Evolutionary conservation across 2,329 filamentous ascomycete species (phyloP).

Genomic region (Ceratocystis cubensis): DNA sequence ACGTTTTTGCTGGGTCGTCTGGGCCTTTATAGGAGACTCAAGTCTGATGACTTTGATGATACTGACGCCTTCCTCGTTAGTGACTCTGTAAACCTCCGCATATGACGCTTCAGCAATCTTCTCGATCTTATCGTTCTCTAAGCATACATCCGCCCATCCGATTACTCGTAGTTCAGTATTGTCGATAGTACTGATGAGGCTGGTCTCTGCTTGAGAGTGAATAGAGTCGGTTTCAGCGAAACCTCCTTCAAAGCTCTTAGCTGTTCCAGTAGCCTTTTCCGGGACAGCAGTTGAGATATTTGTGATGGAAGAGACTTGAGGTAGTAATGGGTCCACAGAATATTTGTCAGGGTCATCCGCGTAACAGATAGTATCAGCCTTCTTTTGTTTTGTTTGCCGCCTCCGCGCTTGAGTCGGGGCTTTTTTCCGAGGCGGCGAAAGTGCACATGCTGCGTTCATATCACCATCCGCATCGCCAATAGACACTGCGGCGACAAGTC

Average conservation of each 20-base stretch:
- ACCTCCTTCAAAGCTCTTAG: not conserved
- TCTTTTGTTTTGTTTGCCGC: not conserved
- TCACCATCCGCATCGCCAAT: not conserved
- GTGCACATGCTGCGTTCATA: not conserved
- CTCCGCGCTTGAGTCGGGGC: not conserved
- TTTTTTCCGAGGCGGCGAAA: not conserved
- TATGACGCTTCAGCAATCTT: conserved; percentile 58
- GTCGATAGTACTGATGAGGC: conserved; percentile 18
- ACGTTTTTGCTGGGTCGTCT: conserved; percentile 44
- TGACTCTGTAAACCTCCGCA: conserved; percentile 52
- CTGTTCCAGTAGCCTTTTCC: not conserved
- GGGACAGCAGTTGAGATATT: not conserved
- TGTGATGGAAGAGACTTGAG: no score
- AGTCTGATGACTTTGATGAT: conserved; percentile 54
- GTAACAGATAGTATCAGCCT: not conserved
- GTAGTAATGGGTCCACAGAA: not conserved
- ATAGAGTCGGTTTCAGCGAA: not conserved
- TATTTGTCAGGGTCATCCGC: not conserved
- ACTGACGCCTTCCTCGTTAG: conserved; percentile 46
- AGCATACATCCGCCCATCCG: conserved; percentile 47
- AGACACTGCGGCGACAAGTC: conserved; percentile 4
- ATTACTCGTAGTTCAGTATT: conserved; percentile 32
- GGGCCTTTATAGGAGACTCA: conserved; percentile 43
- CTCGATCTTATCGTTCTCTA: conserved; percentile 39
- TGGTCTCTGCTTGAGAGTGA: not conserved